Conservation (phyloP, 2,329 filamentous ascomycete genomes). For the Trichoderma harzianum region DNA sequence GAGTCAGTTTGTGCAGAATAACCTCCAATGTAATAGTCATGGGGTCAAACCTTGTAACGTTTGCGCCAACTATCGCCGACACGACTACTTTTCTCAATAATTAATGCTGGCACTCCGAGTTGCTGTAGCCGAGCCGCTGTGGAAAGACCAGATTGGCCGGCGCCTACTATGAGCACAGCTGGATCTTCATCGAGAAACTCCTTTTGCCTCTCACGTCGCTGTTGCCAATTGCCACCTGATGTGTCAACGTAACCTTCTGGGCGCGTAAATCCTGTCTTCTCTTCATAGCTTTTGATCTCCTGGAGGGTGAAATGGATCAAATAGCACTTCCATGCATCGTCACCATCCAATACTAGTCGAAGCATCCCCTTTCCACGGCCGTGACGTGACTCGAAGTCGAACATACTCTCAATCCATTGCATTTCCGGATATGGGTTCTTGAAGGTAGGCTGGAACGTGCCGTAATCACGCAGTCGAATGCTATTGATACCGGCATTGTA, state of each 20-base stretch:
- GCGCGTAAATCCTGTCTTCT: not conserved
- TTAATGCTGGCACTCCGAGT: constrained; percentile 50
- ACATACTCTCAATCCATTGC: constrained; percentile 47
- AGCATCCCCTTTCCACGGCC: not conserved
- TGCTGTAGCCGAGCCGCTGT: not conserved
- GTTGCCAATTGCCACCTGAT: not conserved
- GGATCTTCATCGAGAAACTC: constrained; percentile 4
- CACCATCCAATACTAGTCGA: not conserved
- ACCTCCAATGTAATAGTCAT: not conserved
- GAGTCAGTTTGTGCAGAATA: not conserved
- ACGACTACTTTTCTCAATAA: constrained; percentile 42
- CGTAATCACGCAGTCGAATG: not conserved
- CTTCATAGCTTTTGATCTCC: not conserved
- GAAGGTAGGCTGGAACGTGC: not conserved
- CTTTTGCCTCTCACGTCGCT: not conserved
- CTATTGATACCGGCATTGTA: not conserved
- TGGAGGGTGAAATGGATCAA: not conserved
- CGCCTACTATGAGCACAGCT: not conserved
- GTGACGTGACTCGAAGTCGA: constrained; percentile 23
- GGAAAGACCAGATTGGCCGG: not conserved
- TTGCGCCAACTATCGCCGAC: constrained; percentile 65
- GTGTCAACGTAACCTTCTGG: not conserved
- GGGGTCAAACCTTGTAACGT: constrained; percentile 46
- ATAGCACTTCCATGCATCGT: not conserved
- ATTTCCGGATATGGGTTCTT: not conserved